Percentiles rank a stretch among this genome's conserved stretches.
phyloP scores from a whole-genome alignment of 306 rosid species.

The Cicer cuneatum region DNA sequence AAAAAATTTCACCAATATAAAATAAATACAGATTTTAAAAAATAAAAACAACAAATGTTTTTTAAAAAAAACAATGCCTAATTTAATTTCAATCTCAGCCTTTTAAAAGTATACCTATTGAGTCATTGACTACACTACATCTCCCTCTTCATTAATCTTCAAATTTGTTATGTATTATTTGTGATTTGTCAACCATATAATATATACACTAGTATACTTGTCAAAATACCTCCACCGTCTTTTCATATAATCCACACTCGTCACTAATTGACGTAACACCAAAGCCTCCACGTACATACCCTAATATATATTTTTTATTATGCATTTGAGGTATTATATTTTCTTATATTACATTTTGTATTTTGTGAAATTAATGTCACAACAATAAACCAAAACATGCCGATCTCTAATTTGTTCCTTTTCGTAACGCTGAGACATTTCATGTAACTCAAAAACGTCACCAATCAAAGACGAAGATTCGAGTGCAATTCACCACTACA shows the following conservation, averaged over 20 bases:
- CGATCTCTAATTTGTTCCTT: slow-evolving; percentile 36
- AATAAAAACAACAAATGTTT: no score
- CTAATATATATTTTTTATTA: background rate
- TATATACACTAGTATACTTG: slow-evolving; percentile 18
- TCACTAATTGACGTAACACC: slow-evolving; percentile 21
- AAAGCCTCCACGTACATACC: slow-evolving; percentile 42
- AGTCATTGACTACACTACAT: slow-evolving; percentile 37
- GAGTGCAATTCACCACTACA: slow-evolving; percentile 40
- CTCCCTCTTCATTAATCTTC: background rate
- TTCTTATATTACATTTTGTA: slow-evolving; percentile 22
- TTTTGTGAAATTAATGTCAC: slow-evolving; percentile 8
- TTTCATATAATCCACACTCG: slow-evolving; percentile 26
- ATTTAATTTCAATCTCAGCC: background rate
- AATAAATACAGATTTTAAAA: no score
- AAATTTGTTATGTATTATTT: slow-evolving; percentile 17
- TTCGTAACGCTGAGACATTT: slow-evolving; percentile 48
- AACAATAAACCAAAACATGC: slow-evolving; percentile 33
- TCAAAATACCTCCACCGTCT: slow-evolving; percentile 42
- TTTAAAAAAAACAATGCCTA: no score
- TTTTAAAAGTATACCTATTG: slow-evolving; percentile 24
- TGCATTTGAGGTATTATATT: background rate
- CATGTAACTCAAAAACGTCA: slow-evolving; percentile 47
- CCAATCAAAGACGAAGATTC: slow-evolving; percentile 47
- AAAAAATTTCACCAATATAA: no score
- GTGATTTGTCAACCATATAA: slow-evolving; percentile 44